Base-by-base conservation (phyloP, 2,329 filamentous ascomycete genomes). In the Apiospora pterosperma region DNA sequence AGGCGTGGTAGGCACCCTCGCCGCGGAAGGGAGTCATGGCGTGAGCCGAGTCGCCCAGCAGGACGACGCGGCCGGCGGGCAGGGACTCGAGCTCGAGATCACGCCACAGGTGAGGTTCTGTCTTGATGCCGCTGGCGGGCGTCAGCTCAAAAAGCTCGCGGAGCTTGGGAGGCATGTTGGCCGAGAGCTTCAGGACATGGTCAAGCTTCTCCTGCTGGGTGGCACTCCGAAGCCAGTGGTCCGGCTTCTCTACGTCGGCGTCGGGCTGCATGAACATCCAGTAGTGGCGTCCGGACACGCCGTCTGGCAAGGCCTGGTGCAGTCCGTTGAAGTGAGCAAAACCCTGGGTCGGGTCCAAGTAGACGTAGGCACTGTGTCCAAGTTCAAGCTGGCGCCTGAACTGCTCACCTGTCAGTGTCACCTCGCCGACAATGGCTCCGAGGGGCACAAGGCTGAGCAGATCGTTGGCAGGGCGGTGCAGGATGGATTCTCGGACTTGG, bases 221-320 rank as follows among this genome's bases (percentile, higher is more conserved):
- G 58, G 70, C 67, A 3, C 65, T 41, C 69, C 85, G 84, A 0
- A 94, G 93, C 89, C 92, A 98, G 67, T 96, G 82, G 62, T 72
- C 69, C 6, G 64, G 25, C 28, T 52, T 63, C 5, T 5, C 58
- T 3, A 36, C 58, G 3, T 14, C 19, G 19, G 31, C 34, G 36
- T 36, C 36, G 21, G 34, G 58, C 34, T 21, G 21, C 38, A 64
- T 52, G 19, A 68, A 1, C n/a, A 64, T 67, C 71, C 72, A 74
- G 52, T 73, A 74, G 42, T 73, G 73, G 4, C 65, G 59, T 8
- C 67, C 72, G 1, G 70, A 70, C 11, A 70, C 67, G 34, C 66
- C 64, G 55, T 71, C 69, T 1, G 65, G 25, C 34, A 64, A 63
- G 1, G 68, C 68, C 2, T 65, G 48, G 61, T 69, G 66, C 52